A percentile compares a stretch with the other conserved stretches of the same genome.
Conservation (phyloP, 257 asterid genomes). For the Jacaranda mimosifolia region DNA sequence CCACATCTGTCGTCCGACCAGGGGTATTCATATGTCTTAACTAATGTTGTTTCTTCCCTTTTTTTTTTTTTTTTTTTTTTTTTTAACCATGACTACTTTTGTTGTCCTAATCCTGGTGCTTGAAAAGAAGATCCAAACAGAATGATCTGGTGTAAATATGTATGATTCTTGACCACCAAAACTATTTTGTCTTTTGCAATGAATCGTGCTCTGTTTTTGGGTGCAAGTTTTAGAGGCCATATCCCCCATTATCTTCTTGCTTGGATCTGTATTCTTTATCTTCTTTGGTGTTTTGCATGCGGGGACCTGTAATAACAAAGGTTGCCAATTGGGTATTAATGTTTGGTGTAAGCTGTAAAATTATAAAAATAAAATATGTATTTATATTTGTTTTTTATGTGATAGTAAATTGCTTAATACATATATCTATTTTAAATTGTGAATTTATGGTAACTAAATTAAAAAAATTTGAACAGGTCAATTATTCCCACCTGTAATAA, state of each 20-base stretch:
- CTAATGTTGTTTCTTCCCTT: too few relatives aligned
- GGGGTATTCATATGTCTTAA: slow-evolving; percentile 61
- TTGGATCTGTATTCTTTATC: background rate
- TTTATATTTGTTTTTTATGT: too few relatives aligned
- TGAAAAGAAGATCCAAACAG: slow-evolving; percentile 1
- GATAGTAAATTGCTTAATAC: too few relatives aligned
- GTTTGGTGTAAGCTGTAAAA: too few relatives aligned
- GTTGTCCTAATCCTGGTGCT: background rate
- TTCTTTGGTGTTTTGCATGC: background rate
- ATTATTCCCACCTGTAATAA: too few relatives aligned
- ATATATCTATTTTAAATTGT: too few relatives aligned
- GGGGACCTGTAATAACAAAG: background rate
- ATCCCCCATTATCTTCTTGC: background rate
- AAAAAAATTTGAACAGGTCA: too few relatives aligned
- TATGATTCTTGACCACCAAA: background rate
- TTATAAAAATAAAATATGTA: too few relatives aligned
- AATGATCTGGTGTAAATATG: slow-evolving; percentile 6
- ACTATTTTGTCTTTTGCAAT: background rate
- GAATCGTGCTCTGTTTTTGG: background rate
- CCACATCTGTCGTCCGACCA: slow-evolving; percentile 94
- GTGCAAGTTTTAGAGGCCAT: background rate
- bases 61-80: background rate
- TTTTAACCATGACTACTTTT: background rate
- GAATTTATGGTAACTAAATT: too few relatives aligned
- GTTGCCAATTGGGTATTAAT: background rate